Conservation (phyloP, 2,329 filamentous ascomycete genomes). For the Hymenoscyphus occultus region DNA sequence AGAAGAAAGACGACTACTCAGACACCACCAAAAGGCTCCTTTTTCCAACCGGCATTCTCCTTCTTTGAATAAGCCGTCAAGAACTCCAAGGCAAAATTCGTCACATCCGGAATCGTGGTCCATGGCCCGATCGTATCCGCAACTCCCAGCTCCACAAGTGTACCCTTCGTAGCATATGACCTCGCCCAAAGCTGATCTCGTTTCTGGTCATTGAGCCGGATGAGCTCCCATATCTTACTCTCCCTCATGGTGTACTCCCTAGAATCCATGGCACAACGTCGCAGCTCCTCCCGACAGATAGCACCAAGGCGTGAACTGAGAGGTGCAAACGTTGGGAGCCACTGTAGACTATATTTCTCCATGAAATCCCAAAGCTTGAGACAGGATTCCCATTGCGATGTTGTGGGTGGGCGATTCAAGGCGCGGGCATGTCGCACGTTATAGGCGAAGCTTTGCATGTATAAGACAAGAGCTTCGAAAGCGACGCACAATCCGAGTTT, state of each 20-base stretch:
- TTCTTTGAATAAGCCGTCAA: constrained; percentile 46
- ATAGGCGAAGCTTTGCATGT: constrained; percentile 32
- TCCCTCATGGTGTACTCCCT: constrained; percentile 9
- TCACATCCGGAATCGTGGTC: constrained; percentile 43
- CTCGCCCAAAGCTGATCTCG: constrained; percentile 32
- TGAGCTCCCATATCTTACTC: constrained; percentile 34
- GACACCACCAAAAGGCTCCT: constrained; percentile 10
- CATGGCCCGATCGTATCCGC: constrained; percentile 38
- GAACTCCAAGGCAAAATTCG: constrained; percentile 43
- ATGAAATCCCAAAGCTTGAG: constrained; percentile 47
- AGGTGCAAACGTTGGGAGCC: constrained; percentile 20
- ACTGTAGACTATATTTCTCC: constrained; percentile 37
- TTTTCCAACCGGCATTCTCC: constrained; percentile 41
- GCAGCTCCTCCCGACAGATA: constrained; percentile 21
- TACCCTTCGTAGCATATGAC: constrained; percentile 29
- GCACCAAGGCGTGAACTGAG: constrained; percentile 21
- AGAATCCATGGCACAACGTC: constrained; percentile 16
- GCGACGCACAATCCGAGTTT: constrained; percentile 30
- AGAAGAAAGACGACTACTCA: background rate
- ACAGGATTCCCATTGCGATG: constrained; percentile 45
- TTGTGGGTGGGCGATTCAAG: constrained; percentile 28
- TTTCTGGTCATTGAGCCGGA: constrained; percentile 26
- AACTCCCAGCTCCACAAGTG: constrained; percentile 40
- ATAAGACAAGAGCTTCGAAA: constrained; percentile 32
- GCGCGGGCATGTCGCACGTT: constrained; percentile 16